Evolutionary conservation across 805 yeast genomes (phyloP).

Genomic region (Myxozyma udenii): DNA sequence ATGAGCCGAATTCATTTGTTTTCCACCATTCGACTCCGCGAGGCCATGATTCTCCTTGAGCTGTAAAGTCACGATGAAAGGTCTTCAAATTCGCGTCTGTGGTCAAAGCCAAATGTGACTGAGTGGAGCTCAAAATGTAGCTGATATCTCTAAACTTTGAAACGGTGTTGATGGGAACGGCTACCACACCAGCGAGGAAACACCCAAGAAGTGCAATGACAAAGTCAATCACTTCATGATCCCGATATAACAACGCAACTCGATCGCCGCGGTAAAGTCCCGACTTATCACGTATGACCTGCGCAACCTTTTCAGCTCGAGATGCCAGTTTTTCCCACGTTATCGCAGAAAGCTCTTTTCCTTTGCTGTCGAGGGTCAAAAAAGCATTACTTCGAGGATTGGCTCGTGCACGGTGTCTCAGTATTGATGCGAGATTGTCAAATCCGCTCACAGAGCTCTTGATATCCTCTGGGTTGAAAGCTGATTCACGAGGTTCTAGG

Average conservation of each 20-base stretch:
- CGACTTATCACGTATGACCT: conserved; percentile 68
- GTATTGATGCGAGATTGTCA: conserved; percentile 65
- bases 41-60: conserved; percentile 62
- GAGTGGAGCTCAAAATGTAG: conserved; percentile 68
- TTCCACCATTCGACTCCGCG: conserved; percentile 70
- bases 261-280: conserved; percentile 77
- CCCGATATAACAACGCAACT: conserved; percentile 79
- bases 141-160: conserved; percentile 61
- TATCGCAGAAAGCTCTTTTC: conserved; percentile 71
- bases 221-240: conserved; percentile 79
- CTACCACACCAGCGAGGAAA: conserved; percentile 88
- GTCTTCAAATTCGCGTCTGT: conserved; percentile 76
- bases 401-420: conserved; percentile 67
- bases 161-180: conserved; percentile 82
- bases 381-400: conserved; percentile 70
- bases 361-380: conserved; percentile 66
- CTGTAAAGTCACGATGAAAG: conserved; percentile 59
- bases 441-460: conserved; percentile 37
- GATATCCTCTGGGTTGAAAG: conserved; percentile 41
- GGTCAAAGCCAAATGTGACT: conserved; percentile 71
- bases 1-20: conserved; percentile 82
- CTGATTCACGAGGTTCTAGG: conserved; percentile 55
- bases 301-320: conserved; percentile 84
- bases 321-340: conserved; percentile 87
- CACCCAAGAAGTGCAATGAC: conserved; percentile 85